Conservation (phyloP, 1,284 basidiomycete genomes). For the Macrocystidia cucumis region DNA sequence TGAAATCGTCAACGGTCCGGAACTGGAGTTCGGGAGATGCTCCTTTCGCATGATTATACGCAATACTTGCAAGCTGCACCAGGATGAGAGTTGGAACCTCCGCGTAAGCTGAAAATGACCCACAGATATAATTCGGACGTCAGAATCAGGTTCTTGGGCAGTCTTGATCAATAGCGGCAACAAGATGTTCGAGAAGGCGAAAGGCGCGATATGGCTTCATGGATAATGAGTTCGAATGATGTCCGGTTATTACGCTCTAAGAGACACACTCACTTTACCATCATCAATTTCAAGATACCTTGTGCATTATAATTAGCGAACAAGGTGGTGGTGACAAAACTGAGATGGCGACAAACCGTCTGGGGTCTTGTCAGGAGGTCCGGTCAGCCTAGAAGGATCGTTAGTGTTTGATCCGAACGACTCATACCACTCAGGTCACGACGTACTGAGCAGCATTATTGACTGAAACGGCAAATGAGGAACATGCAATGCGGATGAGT, state of each 20-base stretch:
- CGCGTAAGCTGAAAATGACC: too few relatives aligned
- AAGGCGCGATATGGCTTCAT: slow-evolving; percentile 36
- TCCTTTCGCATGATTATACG: slow-evolving; percentile 11
- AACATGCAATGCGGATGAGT: background rate
- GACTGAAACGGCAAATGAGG: slow-evolving; percentile 23
- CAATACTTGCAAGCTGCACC: slow-evolving; percentile 2
- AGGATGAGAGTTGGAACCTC: slow-evolving; percentile 8
- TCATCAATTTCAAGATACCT: slow-evolving; percentile 31
- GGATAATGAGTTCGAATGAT: background rate
- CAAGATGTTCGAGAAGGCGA: slow-evolving; percentile 38
- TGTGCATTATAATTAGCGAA: slow-evolving; percentile 1
- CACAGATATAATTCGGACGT: slow-evolving; percentile 45
- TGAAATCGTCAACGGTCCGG: slow-evolving; percentile 30
- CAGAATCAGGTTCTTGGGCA: slow-evolving; percentile 30
- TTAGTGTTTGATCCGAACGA: too few relatives aligned
- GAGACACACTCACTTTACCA: slow-evolving; percentile 42
- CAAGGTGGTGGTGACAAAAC: background rate
- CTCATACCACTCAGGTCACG: too few relatives aligned
- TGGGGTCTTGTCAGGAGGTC: slow-evolving; percentile 14
- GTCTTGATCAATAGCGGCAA: slow-evolving; percentile 41
- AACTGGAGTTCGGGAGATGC: slow-evolving; percentile 18
- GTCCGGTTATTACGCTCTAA: background rate
- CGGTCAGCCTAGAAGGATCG: slow-evolving; percentile 16
- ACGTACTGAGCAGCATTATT: slow-evolving; percentile 45
- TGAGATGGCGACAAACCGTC: slow-evolving; percentile 21